Conservation (phyloP, 2,329 filamentous ascomycete species). For the Ophioceras dolichostomum region DNA sequence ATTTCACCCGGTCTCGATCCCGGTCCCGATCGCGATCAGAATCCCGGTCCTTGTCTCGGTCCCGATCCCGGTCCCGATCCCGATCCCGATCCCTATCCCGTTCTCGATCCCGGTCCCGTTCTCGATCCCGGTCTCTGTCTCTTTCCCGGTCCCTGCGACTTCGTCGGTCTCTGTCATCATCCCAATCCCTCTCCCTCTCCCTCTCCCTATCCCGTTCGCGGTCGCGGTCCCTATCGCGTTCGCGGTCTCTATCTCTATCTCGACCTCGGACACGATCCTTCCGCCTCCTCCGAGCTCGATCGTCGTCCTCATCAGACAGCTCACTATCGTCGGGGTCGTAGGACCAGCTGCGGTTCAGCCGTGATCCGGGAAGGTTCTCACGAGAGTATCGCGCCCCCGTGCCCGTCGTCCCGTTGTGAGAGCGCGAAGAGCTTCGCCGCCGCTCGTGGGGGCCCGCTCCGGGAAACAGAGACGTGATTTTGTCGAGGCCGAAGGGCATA, state of each 20-base stretch:
- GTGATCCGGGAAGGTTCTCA: slow-evolving; percentile 26
- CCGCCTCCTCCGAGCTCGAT: slow-evolving; percentile 14
- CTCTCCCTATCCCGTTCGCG: slow-evolving; percentile 25
- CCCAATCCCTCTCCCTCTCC: slow-evolving; percentile 20
- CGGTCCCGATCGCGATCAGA: slow-evolving; percentile 16
- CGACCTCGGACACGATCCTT: slow-evolving; percentile 20
- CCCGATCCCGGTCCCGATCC: slow-evolving; percentile 14
- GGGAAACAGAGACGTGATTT: slow-evolving; percentile 29
- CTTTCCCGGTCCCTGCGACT: slow-evolving; percentile 24
- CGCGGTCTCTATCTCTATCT: slow-evolving; percentile 26
- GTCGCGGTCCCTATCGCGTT: slow-evolving; percentile 22
- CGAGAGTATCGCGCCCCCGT: slow-evolving; percentile 20
- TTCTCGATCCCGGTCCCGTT: slow-evolving; percentile 18
- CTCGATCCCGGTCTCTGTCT: slow-evolving; percentile 11
- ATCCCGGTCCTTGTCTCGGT: slow-evolving; percentile 10
- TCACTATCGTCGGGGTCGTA: slow-evolving; percentile 19
- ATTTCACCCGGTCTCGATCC: slow-evolving; percentile 11
- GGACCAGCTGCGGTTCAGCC: slow-evolving; percentile 27
- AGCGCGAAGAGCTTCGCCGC: slow-evolving; percentile 8
- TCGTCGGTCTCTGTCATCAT: slow-evolving; percentile 23
- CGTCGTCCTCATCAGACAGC: not conserved
- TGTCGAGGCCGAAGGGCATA: slow-evolving; percentile 27
- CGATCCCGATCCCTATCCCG: slow-evolving; percentile 17
- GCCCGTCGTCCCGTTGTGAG: slow-evolving; percentile 4
- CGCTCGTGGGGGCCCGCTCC: slow-evolving; percentile 15